A percentile compares a stretch with the other conserved stretches of the same genome.
Evolutionary conservation across 805 yeast genomes (phyloP).

Genomic region (Candida multigemmis): DNA sequence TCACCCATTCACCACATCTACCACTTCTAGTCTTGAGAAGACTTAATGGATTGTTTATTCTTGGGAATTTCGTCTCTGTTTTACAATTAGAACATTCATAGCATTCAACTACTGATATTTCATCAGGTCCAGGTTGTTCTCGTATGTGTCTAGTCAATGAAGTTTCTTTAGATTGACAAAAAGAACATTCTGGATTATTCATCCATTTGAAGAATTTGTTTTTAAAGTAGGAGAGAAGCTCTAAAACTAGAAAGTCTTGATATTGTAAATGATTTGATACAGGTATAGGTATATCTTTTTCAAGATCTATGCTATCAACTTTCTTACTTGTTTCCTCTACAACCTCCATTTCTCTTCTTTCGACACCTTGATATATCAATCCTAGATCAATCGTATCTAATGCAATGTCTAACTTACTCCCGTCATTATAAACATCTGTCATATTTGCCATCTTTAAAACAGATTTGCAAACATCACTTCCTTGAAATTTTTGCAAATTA

Average conservation of each 20-base stretch:
- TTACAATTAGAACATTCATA: slow-evolving; percentile 53
- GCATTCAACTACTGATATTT: slow-evolving; percentile 53
- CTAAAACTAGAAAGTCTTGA: slow-evolving; percentile 27
- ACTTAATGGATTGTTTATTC: slow-evolving; percentile 62
- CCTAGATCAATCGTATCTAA: slow-evolving; percentile 57
- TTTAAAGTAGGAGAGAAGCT: slow-evolving; percentile 43
- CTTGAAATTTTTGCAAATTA: too few relatives aligned
- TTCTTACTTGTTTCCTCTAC: too few relatives aligned
- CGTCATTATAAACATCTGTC: slow-evolving; percentile 6
- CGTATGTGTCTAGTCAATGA: slow-evolving; percentile 32
- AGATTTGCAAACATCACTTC: too few relatives aligned
- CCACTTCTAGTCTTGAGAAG: slow-evolving; percentile 60
- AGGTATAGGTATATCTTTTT: too few relatives aligned
- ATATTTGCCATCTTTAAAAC: not conserved
- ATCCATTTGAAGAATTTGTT: slow-evolving; percentile 80
- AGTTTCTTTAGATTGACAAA: slow-evolving; percentile 30
- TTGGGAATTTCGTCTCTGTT: slow-evolving; percentile 49
- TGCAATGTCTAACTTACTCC: slow-evolving; percentile 36
- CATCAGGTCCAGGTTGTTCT: slow-evolving; percentile 16
- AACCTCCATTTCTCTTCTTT: slow-evolving; percentile 29
- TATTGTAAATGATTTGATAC: slow-evolving; percentile 14
- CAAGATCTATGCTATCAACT: too few relatives aligned
- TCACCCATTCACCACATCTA: slow-evolving; percentile 95
- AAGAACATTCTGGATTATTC: slow-evolving; percentile 53
- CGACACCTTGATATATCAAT: slow-evolving; percentile 52